These are phyloP conservation scores for Lepidium africanum DNA, from an alignment of 345 rosid species.

Conservation along the genomic window DNA sequence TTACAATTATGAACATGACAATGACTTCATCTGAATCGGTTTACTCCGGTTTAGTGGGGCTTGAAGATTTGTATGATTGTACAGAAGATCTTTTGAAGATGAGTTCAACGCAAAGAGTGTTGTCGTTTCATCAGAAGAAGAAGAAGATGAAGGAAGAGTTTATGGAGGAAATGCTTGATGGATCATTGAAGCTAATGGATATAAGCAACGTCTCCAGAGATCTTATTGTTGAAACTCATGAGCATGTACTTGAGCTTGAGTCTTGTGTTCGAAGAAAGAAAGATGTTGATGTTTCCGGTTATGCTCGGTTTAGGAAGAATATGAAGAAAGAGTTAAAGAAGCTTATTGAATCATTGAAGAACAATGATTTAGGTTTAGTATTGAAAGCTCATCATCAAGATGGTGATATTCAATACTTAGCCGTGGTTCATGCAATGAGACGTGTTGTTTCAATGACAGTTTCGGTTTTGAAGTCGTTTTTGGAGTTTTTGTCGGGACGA, in stretches of 20 bases:
- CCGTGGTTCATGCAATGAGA: constrained; percentile 37
- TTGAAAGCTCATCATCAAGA: constrained; percentile 6
- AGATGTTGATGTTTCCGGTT: constrained; percentile 18
- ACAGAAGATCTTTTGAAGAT: constrained; percentile 53
- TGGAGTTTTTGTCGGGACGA: constrained; percentile 37
- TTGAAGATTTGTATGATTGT: constrained; percentile 40
- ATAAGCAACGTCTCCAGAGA: constrained; percentile 56
- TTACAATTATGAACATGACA: constrained; percentile 19
- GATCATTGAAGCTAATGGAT: constrained; percentile 51
- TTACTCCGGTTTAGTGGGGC: constrained; percentile 26
- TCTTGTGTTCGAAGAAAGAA: constrained; percentile 44
- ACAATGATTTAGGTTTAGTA: constrained; percentile 32
- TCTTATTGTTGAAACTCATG: constrained; percentile 39
- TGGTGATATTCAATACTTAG: constrained; percentile 33
- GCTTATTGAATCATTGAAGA: constrained; percentile 37
- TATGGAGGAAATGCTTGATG: constrained; percentile 50
- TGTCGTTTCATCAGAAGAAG: constrained; percentile 6
- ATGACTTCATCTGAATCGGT: constrained; percentile 37
- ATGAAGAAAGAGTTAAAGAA: constrained; percentile 51
- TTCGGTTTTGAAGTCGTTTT: constrained; percentile 41
- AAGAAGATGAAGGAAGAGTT: constrained; percentile 25
- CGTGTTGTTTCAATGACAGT: constrained; percentile 33
- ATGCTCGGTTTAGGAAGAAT: constrained; percentile 43
- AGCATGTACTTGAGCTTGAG: constrained; percentile 44
- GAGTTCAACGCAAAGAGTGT: constrained; percentile 44